Conservation (phyloP, 2,329 filamentous ascomycete species). For the Verticillium klebahnii region DNA sequence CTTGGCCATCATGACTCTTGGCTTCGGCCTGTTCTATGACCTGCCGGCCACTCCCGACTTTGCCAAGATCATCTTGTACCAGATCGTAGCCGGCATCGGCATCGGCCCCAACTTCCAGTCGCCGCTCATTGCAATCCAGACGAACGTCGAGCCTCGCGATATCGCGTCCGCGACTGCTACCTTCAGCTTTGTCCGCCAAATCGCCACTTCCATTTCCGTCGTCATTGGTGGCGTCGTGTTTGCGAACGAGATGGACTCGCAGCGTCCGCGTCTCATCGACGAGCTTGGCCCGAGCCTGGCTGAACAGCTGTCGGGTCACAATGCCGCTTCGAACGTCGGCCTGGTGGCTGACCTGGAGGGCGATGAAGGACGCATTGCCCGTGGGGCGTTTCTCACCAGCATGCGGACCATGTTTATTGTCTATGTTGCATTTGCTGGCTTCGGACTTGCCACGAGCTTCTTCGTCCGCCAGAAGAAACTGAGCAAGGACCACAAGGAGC, state of each 20-base stretch:
- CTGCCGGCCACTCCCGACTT: conserved; percentile 46
- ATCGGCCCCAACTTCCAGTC: conserved; percentile 60
- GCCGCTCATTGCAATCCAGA: conserved; percentile 60
- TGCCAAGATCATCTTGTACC: conserved; percentile 45
- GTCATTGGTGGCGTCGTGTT: conserved; percentile 44
- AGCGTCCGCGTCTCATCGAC: conserved; percentile 35
- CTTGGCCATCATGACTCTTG: conserved; percentile 51
- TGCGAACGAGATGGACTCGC: conserved; percentile 34
- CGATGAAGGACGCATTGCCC: conserved; percentile 35
- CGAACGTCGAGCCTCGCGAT: conserved; percentile 53
- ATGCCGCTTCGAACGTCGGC: conserved; percentile 58
- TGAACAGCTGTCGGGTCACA: conserved; percentile 48
- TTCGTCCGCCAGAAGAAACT: conserved; percentile 45
- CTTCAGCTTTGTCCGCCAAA: conserved; percentile 55
- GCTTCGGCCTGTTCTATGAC: conserved; percentile 52
- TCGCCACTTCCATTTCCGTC: conserved; percentile 52
- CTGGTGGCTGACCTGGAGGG: conserved; percentile 48
- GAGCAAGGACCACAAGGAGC: conserved; percentile 51
- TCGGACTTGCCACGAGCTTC: conserved; percentile 42
- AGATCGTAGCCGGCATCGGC: conserved; percentile 56
- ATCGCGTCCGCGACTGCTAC: conserved; percentile 60
- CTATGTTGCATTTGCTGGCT: conserved; percentile 43
- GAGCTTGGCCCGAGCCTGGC: conserved; percentile 48
- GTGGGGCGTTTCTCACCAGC: conserved; percentile 43
- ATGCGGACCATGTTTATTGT: conserved; percentile 55